Conservation (phyloP, 257 asterid species). For the Lantana camara region DNA sequence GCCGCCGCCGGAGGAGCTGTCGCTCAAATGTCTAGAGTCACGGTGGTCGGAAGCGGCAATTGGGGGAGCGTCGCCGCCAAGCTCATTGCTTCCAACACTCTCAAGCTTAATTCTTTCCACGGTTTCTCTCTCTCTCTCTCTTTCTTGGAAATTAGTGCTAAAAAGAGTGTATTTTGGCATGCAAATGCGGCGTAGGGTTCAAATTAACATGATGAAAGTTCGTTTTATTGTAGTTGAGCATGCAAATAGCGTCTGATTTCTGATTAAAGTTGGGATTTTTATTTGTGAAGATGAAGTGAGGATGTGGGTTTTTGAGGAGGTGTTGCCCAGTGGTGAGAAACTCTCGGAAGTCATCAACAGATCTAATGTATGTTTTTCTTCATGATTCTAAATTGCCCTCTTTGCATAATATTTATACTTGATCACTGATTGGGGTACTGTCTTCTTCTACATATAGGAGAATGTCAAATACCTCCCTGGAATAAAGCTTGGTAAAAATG, state of each 20-base stretch:
- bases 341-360: slow-evolving; percentile 72
- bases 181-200: too few species aligned
- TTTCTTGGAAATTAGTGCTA: not conserved
- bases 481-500: slow-evolving; percentile 78
- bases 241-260: not conserved
- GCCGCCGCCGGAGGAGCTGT: slow-evolving; percentile 2
- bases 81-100: slow-evolving; percentile 83
- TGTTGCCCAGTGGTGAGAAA: slow-evolving; percentile 60
- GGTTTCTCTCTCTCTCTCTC: slow-evolving; percentile 36
- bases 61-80: slow-evolving; percentile 96
- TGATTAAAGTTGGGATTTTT: not conserved
- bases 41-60: slow-evolving; percentile 89
- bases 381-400: not conserved
- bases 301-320: slow-evolving; percentile 91
- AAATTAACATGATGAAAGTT: too few species aligned
- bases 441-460: slow-evolving; percentile 51
- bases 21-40: slow-evolving; percentile 43
- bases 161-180: too few species aligned
- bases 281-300: slow-evolving; percentile 64
- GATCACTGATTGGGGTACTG: not conserved
- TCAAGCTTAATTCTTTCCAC: slow-evolving; percentile 59
- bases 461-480: slow-evolving; percentile 89
- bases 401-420: slow-evolving; percentile 3
- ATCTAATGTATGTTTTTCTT: slow-evolving; percentile 46
- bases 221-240: not conserved